Conservation (phyloP, 1,284 basidiomycete genomes). For the Tilletiopsis washingtonensis region DNA sequence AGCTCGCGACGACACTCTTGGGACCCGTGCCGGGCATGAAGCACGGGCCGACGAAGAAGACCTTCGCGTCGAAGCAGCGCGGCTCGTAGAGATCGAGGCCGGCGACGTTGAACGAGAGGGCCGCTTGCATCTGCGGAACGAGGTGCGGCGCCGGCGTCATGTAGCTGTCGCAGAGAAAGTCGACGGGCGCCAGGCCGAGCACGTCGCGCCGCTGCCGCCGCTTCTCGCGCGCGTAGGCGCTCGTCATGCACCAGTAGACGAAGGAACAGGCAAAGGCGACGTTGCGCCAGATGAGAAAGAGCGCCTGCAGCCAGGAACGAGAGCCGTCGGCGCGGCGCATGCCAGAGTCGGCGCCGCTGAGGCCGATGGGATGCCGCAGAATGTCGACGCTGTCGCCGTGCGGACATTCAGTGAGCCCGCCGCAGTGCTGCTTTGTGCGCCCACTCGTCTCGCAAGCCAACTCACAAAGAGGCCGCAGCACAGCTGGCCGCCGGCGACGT, state of each 20-base stretch:
- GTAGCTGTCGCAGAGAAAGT: slow-evolving; percentile 15
- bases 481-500: slow-evolving; percentile 2
- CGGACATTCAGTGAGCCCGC: too few relatives aligned
- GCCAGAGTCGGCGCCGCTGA: slow-evolving; percentile 1
- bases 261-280: neutral
- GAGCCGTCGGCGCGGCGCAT: neutral
- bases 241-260: neutral
- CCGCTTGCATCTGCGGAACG: slow-evolving; percentile 13
- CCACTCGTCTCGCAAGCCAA: too few relatives aligned
- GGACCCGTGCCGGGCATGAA: slow-evolving; percentile 4
- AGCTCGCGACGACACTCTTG: neutral
- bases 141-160: slow-evolving; percentile 21
- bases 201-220: slow-evolving; percentile 5
- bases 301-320: neutral
- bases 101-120: slow-evolving; percentile 19
- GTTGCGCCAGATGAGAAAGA: neutral
- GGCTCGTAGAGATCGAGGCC: slow-evolving; percentile 16
- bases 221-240: neutral
- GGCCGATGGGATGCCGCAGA: neutral
- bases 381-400: too few relatives aligned
- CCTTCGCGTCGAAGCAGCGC: slow-evolving; percentile 9
- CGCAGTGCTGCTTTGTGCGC: too few relatives aligned
- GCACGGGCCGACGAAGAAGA: slow-evolving; percentile 22
- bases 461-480: neutral
- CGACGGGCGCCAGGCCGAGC: slow-evolving; percentile 15